Evolutionary conservation across 1,284 basidiomycete species (phyloP).

Genomic region (Tilletia walkeri): DNA sequence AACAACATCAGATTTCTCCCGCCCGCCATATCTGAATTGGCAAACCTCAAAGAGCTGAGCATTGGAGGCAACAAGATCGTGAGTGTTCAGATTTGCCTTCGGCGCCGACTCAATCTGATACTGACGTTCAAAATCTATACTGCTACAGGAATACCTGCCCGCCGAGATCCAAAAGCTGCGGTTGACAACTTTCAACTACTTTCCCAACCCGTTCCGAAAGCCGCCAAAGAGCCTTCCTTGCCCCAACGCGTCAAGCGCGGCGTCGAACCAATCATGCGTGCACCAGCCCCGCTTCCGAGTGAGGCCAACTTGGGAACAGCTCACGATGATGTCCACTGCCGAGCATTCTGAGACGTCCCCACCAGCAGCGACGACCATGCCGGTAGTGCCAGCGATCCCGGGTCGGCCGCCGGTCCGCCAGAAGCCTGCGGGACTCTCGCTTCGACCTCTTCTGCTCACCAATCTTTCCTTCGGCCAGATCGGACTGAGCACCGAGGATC

Average conservation of each 20-base stretch:
- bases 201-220: slow-evolving; percentile 46
- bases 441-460: slow-evolving; percentile 2
- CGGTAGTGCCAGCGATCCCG: neutral
- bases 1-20: slow-evolving; percentile 48
- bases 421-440: neutral
- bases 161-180: slow-evolving; percentile 49
- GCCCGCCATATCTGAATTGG: slow-evolving; percentile 46
- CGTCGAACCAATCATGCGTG: neutral
- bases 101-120: neutral
- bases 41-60: slow-evolving; percentile 46
- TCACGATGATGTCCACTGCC: neutral
- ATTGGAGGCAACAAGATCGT: slow-evolving; percentile 39
- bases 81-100: neutral
- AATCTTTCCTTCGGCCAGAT: neutral
- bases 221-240: slow-evolving; percentile 27
- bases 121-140: neutral
- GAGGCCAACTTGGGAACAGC: neutral
- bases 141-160: slow-evolving; percentile 34
- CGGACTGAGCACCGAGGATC: neutral
- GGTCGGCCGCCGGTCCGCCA: neutral
- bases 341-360: neutral
- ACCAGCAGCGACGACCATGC: neutral
- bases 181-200: slow-evolving; percentile 44
- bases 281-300: slow-evolving; percentile 1
- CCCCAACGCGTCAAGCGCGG: neutral